Base-by-base conservation (phyloP, 129 eudicot genomes). In the Chrysanthemum seticuspe region DNA sequence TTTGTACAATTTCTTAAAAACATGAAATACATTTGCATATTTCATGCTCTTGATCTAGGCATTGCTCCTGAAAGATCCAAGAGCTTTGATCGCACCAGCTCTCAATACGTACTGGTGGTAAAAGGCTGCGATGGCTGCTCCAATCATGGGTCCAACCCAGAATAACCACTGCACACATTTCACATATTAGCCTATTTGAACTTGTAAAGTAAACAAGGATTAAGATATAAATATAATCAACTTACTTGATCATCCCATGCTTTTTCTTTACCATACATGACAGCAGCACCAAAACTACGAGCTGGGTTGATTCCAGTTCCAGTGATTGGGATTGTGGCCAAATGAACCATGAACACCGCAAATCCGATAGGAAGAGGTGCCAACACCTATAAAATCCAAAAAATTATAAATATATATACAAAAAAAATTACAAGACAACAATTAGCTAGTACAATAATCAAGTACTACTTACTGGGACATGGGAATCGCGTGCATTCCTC, bases 401-500 rank as follows among this genome's bases (percentile, higher is more conserved):
- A 19, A 19, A 0, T 19, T 19, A 19, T 19, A 19, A 19, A 19
- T 19, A 19, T 19, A 19, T 19, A 0, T 19, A 19, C 21, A 19
- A 19, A 19, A 19, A 19, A 19, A 19, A 19, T 0, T 19, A 19
- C 21, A 19, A 19, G 21, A 19, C 21, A 19, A 19, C 21, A 19
- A 19, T 19, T 19, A 19, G 21, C 21, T 19, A 19, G 21, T 19
- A 19, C 21, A 19, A 19, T 19, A 19, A 19, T 19, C 4, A 13
- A 36, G 15, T 56, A 25, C 10, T 61, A 70, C 88, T 73, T 81
- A 84, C 88, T 1, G 92, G 92, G 67, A 87, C 87, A 81, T 87
- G 92, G 45, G 92, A 87, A 72, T 87, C 92, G 61, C 92, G 89
- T 10, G 92, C 92, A 76, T 79, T 87, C 62, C 92, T 78, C 57